Evolutionary conservation across 23 red algal species (phyloP).

Genomic region (Gracilaria gracilis): DNA sequence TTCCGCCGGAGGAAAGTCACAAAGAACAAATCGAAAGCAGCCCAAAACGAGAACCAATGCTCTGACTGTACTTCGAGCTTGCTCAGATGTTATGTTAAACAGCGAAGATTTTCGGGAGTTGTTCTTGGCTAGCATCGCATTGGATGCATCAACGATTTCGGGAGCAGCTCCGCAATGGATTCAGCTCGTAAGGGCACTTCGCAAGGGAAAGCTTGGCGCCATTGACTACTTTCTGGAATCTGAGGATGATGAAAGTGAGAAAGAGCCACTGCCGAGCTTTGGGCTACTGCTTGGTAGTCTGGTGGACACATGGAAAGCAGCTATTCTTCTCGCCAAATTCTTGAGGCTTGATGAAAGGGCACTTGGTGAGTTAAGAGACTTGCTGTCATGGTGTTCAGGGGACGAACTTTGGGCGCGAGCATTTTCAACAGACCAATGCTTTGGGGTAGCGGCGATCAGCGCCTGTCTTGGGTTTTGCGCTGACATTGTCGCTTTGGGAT

Average conservation of each 20-base stretch:
- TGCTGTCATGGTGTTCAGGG: conserved; percentile 37
- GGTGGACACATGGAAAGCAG: neutral
- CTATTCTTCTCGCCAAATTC: conserved; percentile 4
- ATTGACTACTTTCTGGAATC: conserved; percentile 43
- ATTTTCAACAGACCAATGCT: neutral
- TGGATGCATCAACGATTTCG: neutral
- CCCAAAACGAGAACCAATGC: conserved; percentile 16
- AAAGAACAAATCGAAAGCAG: neutral
- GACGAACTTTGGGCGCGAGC: conserved; percentile 17
- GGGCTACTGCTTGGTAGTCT: conserved; percentile 19
- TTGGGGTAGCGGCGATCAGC: conserved; percentile 2
- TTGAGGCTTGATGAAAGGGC: neutral
- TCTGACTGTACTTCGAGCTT: conserved; percentile 38
- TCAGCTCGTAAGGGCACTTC: conserved; percentile 28
- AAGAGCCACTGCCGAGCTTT: neutral
- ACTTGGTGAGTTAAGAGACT: conserved; percentile 15
- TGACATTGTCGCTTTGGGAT: conserved; percentile 30
- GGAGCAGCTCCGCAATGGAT: neutral
- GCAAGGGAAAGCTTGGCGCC: conserved; percentile 38
- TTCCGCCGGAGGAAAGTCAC: neutral
- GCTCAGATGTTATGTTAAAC: conserved; percentile 9
- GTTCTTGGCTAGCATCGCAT: conserved; percentile 3
- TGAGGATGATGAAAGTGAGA: neutral
- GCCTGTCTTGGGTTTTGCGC: conserved; percentile 25
- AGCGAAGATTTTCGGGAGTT: conserved; percentile 25